Percentiles rank a stretch among this genome's conserved stretches.
Conservation (phyloP, 768 basidiomycete genomes). For the Pisolithus orientalis region DNA sequence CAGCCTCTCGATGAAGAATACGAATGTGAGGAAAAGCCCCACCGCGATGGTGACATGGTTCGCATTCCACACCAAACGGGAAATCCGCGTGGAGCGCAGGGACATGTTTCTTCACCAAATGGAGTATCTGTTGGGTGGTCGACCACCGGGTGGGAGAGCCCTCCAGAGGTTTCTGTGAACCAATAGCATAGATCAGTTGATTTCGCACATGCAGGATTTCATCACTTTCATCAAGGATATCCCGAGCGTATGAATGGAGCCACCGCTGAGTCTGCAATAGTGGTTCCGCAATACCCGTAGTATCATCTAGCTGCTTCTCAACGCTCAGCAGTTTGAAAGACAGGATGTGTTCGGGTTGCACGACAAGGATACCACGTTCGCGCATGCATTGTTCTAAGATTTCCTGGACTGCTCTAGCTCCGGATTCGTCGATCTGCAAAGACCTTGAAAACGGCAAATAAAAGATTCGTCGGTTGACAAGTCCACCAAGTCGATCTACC, state of each 20-base stretch:
- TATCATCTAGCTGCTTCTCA: conserved; percentile 21
- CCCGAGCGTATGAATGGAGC: conserved; percentile 19
- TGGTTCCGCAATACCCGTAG: neutral
- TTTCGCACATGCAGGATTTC: conserved; percentile 35
- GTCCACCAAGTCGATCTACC: conserved; percentile 16
- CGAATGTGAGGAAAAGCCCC: conserved; percentile 22
- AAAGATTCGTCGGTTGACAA: conserved; percentile 23
- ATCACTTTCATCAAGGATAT: conserved; percentile 27
- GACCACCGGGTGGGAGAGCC: conserved; percentile 38
- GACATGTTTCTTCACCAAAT: conserved; percentile 12
- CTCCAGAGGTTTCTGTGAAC: conserved; percentile 30
- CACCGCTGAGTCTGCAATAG: conserved; percentile 26
- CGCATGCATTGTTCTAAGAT: conserved; percentile 11
- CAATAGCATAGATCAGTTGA: conserved; percentile 42
- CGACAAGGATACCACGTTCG: conserved; percentile 18
- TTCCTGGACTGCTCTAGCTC: neutral
- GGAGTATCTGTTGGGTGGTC: conserved; percentile 32
- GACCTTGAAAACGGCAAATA: conserved; percentile 22
- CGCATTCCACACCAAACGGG: conserved; percentile 4
- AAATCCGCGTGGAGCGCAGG: neutral
- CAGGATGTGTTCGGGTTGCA: conserved; percentile 28
- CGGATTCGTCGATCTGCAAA: conserved; percentile 2
- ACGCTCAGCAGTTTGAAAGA: conserved; percentile 22
- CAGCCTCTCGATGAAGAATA: conserved; percentile 10
- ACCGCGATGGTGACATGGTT: neutral